Evolutionary conservation across 1,284 basidiomycete species (phyloP).

Genomic region (Leccinum huronense): DNA sequence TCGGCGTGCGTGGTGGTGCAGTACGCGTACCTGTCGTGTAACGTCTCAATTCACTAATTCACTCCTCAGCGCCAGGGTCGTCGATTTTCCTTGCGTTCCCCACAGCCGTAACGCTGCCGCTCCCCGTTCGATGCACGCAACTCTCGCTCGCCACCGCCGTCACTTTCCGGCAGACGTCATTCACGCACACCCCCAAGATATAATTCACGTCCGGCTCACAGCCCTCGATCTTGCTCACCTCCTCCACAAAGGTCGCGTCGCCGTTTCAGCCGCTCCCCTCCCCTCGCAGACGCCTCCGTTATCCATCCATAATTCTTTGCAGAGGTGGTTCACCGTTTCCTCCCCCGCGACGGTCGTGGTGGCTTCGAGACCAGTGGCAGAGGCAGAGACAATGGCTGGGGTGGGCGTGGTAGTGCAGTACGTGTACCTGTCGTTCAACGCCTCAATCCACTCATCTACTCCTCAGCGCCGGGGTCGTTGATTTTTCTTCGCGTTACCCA

Average conservation of each 20-base stretch:
- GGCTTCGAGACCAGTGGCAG: too few relatives aligned
- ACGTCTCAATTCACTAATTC: slow-evolving; percentile 10
- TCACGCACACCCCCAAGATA: slow-evolving; percentile 38
- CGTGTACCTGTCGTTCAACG: too few relatives aligned
- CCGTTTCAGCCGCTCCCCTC: too few relatives aligned
- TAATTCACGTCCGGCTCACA: slow-evolving; percentile 23
- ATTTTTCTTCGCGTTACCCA: too few relatives aligned
- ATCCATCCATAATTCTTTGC: too few relatives aligned
- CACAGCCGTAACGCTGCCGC: slow-evolving; percentile 31
- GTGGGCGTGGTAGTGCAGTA: too few relatives aligned
- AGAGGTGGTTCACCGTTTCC: too few relatives aligned
- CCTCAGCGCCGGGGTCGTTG: too few relatives aligned
- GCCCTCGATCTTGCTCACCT: slow-evolving; percentile 33
- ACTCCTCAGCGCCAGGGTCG: slow-evolving; percentile 36
- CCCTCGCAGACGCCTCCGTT: too few relatives aligned
- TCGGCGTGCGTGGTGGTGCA: slow-evolving; percentile 38
- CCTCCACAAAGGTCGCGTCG: background rate
- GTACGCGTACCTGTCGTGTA: slow-evolving; percentile 32
- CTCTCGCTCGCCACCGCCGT: slow-evolving; percentile 46
- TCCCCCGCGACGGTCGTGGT: too few relatives aligned
- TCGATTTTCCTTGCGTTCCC: slow-evolving; percentile 41
- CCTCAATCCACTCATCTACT: too few relatives aligned
- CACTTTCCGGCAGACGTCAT: slow-evolving; percentile 29
- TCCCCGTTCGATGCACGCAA: slow-evolving; percentile 38
- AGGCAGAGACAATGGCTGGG: too few relatives aligned